phyloP scores from a whole-genome alignment of 371 early-diverging fungal genomes.

The Apophysomyces trapeziformis region DNA sequence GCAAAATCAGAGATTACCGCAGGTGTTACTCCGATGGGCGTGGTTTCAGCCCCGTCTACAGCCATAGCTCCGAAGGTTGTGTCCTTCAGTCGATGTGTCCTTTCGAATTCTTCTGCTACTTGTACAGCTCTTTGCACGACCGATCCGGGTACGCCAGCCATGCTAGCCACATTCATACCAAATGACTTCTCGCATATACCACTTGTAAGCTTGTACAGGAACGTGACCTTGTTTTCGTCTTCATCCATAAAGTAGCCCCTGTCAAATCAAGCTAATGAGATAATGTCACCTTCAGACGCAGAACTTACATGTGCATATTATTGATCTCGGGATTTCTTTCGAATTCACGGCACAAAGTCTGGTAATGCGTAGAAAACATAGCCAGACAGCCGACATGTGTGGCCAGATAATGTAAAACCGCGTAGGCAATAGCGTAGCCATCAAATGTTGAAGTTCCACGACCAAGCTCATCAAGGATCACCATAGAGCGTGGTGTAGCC shows the following conservation, averaged over 20 bases:
- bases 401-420: slow-evolving; percentile 90
- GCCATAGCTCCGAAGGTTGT: slow-evolving; percentile 30
- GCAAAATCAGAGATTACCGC: slow-evolving; percentile 36
- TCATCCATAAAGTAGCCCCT: slow-evolving; percentile 87
- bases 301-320: slow-evolving; percentile 68
- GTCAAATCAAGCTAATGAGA: slow-evolving; percentile 31
- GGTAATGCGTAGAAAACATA: slow-evolving; percentile 98
- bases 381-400: slow-evolving; percentile 87
- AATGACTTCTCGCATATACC: slow-evolving; percentile 84
- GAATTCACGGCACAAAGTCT: slow-evolving; percentile 87
- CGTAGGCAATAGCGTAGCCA: slow-evolving; percentile 97
- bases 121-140: slow-evolving; percentile 68
- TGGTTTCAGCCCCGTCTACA: slow-evolving; percentile 15
- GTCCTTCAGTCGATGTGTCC: slow-evolving; percentile 39
- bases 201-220: slow-evolving; percentile 90
- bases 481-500: slow-evolving; percentile 93
- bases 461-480: slow-evolving; percentile 99
- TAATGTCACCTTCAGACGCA: slow-evolving; percentile 29
- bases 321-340: slow-evolving; percentile 63
- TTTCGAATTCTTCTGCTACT: slow-evolving; percentile 78
- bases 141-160: slow-evolving; percentile 90
- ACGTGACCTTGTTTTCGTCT: slow-evolving; percentile 88
- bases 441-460: slow-evolving; percentile 99
- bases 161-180: slow-evolving; percentile 94
- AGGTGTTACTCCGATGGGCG: slow-evolving; percentile 17